Evolutionary conservation across 2,329 filamentous ascomycete species (phyloP).

Genomic region (Dothistroma septosporum): DNA sequence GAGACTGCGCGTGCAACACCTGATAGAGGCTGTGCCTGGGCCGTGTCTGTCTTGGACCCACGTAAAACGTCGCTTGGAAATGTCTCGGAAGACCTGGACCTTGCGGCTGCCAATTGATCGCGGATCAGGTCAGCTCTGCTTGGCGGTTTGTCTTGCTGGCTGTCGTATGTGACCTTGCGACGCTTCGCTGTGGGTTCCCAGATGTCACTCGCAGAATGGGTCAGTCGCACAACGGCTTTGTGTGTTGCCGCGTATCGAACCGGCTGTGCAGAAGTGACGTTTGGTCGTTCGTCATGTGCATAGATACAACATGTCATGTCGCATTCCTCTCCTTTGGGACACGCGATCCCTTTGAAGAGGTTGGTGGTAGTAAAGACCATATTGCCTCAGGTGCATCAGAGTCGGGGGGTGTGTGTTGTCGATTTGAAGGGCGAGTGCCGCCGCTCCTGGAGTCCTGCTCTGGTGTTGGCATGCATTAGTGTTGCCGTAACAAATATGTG

Average conservation of each 20-base stretch:
- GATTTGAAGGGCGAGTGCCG: background rate
- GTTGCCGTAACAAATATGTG: background rate
- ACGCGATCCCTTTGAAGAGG: conserved; percentile 51
- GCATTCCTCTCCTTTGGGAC: conserved; percentile 51
- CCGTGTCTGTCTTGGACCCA: conserved; percentile 2
- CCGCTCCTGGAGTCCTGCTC: background rate
- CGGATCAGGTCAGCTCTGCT: conserved; percentile 31
- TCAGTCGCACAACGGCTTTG: background rate
- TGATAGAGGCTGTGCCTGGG: conserved; percentile 7
- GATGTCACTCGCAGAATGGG: conserved; percentile 4
- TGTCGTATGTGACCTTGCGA: conserved; percentile 30
- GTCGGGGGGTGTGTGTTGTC: background rate
- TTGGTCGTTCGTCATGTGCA: conserved; percentile 42
- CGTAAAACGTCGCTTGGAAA: conserved; percentile 4
- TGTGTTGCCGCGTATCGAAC: background rate
- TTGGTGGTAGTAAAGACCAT: conserved; percentile 54
- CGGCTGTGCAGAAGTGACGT: background rate
- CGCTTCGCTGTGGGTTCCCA: conserved; percentile 27
- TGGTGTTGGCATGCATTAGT: background rate
- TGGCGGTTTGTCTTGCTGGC: conserved; percentile 27
- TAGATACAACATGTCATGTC: conserved; percentile 57
- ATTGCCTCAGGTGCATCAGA: conserved; percentile 12
- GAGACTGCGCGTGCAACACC: conserved; percentile 23
- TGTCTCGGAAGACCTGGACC: conserved; percentile 11
- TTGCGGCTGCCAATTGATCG: conserved; percentile 20